Evolutionary conservation across 805 yeast genomes (phyloP), one percentile per base, ranked within the genome.

Genomic region (Metschnikowia matae): DNA sequence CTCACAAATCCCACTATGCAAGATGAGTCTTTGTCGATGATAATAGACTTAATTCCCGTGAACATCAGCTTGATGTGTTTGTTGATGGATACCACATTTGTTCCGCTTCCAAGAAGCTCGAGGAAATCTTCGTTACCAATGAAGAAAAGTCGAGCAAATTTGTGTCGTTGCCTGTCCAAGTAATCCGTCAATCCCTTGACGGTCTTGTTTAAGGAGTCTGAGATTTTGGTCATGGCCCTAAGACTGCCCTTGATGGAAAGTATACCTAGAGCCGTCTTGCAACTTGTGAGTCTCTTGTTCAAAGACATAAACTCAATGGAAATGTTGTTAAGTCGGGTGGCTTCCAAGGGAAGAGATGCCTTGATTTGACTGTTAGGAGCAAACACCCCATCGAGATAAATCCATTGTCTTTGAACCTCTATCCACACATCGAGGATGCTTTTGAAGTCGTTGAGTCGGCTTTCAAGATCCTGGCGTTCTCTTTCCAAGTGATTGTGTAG

Each of bases 101-200:
- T 67, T 0, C 81, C 69, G 46, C 84, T 78, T 2, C 97, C 96
- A 34, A 92, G 78, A 37, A 92, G 78, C 53, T 89, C 96, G 33
- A 92, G 69, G 31, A 92, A 67, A 62, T 92, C 97, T 52, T 90
- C 96, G 62, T 92, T 92, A 5, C 97, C 97, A 26, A 92, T 69
- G 62, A 92, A 91, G 60, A 85, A 90, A 49, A 90, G 84, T 43
- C 97, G 74, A 0, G 96, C 91, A 59, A 86, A 92, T 1, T 74
- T 52, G 39, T 79, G 84, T 54, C 98, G 71, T 62, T 91, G 96
- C 36, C 78, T 79, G 57, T 91, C 97, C 32, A 92, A 70, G 62
- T 83, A 92, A 7, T 88, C 92, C 11, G 83, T 74, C 13, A 92
- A 71, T 0, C 96, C 84, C 48, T 76, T 79, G 41, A 83, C 77